Conservation (phyloP, 768 basidiomycete genomes). For the Gelatoporia subvermispora region DNA sequence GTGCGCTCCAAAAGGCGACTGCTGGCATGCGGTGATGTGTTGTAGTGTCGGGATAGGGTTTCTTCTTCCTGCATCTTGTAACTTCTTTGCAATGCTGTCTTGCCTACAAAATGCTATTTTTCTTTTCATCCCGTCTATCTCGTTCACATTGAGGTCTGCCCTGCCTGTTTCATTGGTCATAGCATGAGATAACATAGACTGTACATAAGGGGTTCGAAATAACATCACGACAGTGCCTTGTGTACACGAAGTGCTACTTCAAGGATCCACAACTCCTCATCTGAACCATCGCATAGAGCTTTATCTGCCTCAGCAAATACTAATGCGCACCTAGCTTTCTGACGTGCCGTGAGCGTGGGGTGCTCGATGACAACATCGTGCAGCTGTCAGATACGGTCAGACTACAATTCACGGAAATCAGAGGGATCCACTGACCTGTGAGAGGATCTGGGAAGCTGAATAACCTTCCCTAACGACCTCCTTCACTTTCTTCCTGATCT, state of each 20-base stretch:
- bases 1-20: conserved; percentile 96
- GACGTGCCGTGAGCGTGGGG: conserved; percentile 70
- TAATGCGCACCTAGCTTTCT: conserved; percentile 78
- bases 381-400: conserved; percentile 44
- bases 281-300: conserved; percentile 90
- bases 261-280: conserved; percentile 93
- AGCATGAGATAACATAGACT: neutral
- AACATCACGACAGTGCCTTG: conserved; percentile 42
- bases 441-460: conserved; percentile 83
- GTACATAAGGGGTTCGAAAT: neutral
- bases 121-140: conserved; percentile 2
- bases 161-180: neutral
- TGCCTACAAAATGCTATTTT: conserved; percentile 3
- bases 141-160: neutral
- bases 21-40: conserved; percentile 71
- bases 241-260: conserved; percentile 80
- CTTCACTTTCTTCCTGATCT: conserved; percentile 68
- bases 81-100: conserved; percentile 2
- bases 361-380: conserved; percentile 88
- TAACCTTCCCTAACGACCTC: conserved; percentile 83
- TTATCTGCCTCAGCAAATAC: conserved; percentile 95
- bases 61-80: neutral
- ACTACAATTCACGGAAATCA: neutral
- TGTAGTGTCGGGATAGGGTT: neutral
- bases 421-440: conserved; percentile 58